phyloP scores from a whole-genome alignment of 768 basidiomycete genomes.

The Mycena haematopus region DNA sequence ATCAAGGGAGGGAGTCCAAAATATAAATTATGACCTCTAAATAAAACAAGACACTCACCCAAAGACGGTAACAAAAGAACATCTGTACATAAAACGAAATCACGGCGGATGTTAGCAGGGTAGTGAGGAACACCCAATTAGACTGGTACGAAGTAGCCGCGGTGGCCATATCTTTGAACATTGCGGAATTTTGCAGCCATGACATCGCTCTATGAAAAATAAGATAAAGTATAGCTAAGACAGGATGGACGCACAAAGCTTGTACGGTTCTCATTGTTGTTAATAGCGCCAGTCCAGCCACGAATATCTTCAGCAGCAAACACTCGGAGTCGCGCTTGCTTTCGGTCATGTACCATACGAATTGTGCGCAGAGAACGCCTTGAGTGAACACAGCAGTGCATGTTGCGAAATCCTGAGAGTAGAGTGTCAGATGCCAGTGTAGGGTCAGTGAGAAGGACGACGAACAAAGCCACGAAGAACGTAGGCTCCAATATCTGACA shows the following conservation, averaged over 20 bases:
- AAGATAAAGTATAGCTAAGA: not conserved
- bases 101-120: not conserved
- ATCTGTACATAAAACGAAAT: not conserved
- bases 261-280: constrained; percentile 4
- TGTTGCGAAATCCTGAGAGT: not conserved
- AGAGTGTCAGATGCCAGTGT: not conserved
- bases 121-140: not conserved
- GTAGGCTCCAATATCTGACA: not conserved
- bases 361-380: not conserved
- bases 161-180: not conserved
- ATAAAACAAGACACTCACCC: not conserved
- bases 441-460: not conserved
- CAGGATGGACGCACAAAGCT: not conserved
- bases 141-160: not conserved
- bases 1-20: no score
- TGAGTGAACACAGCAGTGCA: not conserved
- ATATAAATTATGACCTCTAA: not conserved
- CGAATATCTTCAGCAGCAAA: not conserved
- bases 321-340: not conserved
- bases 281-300: not conserved
- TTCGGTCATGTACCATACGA: not conserved
- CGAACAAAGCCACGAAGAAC: not conserved
- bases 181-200: not conserved
- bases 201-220: not conserved
- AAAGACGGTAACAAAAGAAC: not conserved